These are phyloP conservation scores for Colletotrichum theobromicola DNA, from an alignment of 2,329 filamentous ascomycete genomes.

Conservation along the genomic window DNA sequence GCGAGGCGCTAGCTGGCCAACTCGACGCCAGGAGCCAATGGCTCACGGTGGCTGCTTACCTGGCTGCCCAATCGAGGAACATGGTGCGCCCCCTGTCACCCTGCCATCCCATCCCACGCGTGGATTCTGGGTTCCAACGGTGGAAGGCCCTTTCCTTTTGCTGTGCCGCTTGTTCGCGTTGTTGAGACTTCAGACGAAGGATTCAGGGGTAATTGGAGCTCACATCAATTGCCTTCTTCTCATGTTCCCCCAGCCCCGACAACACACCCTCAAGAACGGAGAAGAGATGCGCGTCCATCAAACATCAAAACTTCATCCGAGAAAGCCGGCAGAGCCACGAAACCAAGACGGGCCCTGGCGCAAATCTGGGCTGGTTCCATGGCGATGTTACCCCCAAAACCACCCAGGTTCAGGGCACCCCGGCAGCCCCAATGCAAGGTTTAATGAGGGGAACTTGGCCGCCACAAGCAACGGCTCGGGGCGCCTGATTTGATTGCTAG, in stretches of 20 bases:
- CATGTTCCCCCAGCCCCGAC: neutral
- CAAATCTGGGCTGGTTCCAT: conserved; percentile 1
- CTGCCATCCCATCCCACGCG: neutral
- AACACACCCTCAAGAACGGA: neutral
- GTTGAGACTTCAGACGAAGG: neutral
- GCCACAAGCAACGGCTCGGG: neutral
- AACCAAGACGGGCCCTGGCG: neutral
- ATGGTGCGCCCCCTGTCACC: neutral
- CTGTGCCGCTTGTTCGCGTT: neutral
- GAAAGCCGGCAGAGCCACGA: neutral
- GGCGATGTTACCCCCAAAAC: neutral
- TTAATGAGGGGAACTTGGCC: conserved; percentile 1
- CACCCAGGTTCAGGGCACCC: neutral
- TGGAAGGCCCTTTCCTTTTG: neutral
- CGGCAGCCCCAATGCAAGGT: neutral
- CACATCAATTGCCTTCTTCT: neutral
- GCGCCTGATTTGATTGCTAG: neutral
- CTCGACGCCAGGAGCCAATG: neutral
- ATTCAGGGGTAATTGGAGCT: neutral
- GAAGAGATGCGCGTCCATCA: neutral
- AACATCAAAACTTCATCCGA: neutral
- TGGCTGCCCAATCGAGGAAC: neutral
- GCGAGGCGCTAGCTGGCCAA: neutral
- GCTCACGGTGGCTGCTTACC: neutral
- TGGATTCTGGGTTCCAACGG: neutral